Evolutionary conservation across 2,329 filamentous ascomycete species (phyloP), one percentile per base, ranked within the genome.

Genomic region (Colletotrichum navitas): DNA sequence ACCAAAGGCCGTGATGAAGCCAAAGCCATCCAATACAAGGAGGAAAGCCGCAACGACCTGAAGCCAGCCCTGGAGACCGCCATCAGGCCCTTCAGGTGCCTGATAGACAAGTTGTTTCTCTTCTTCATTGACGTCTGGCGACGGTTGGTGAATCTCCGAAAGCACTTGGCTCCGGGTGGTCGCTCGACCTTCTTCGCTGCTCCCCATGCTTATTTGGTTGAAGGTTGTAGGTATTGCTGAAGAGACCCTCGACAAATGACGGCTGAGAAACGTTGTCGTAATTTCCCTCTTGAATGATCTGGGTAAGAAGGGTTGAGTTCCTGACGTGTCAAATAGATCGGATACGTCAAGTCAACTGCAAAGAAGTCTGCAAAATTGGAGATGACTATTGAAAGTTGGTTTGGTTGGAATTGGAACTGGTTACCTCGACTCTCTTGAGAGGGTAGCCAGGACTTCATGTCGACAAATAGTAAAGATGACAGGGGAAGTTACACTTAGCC

Each of bases 1-100:
- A 2, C 84, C 84, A 56, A 85, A 86, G 0, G 82, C 82, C 66
- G 85, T 85, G 21, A 84, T 79, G 75, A 84, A 83, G 54, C 84
- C 84, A 79, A 82, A 84, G 3, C 82, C 82, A 5, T 81, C 78
- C 45, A 84, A 82, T 21, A 84, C 80, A 61, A 83, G 79, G 8
- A 83, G 78, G 78, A 81, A 84, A 8, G 79, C 82, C 76, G 80
- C 78, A 8, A 76, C 76, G 2, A 83, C 82, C 72, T 83, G 81
- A 0, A 77, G 77, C 82, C 82, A 83, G 18, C 78, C 79, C 18
- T 61, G 60, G 21, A 76, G 43, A 10, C 71, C 71, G 12, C 71
- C 71, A 3, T 73, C 71, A 8, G 71, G 68, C 8, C 43, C 65
- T 11, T 64, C 69, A 4, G 18, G 21, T 10, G 14, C 7, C 5